Percentiles rank a stretch among this genome's conserved stretches.
phyloP scores from a whole-genome alignment of 2,329 filamentous ascomycete genomes.

The Fusarium graminum region DNA sequence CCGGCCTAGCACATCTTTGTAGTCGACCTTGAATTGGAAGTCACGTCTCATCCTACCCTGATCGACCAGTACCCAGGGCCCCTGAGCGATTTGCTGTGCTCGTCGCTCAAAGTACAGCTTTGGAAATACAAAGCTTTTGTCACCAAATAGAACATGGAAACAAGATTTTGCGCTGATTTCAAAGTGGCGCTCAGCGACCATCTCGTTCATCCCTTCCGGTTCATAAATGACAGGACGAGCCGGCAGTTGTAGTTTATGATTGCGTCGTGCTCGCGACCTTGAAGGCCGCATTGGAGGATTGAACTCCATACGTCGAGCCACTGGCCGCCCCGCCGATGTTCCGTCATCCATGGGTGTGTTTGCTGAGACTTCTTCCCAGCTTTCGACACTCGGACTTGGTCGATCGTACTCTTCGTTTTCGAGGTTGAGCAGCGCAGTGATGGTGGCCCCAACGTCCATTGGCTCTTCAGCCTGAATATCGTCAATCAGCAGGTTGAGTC shows the following conservation, averaged over 20 bases:
- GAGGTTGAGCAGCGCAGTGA: constrained; percentile 80
- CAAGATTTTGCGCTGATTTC: constrained; percentile 93
- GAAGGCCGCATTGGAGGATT: constrained; percentile 54
- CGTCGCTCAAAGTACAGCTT: constrained; percentile 87
- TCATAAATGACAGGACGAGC: constrained; percentile 84
- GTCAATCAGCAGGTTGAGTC: constrained; percentile 87
- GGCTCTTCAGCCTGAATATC: constrained; percentile 80
- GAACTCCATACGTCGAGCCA: constrained; percentile 52
- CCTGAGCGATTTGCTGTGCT: constrained; percentile 84
- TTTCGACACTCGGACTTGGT: constrained; percentile 80
- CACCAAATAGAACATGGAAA: constrained; percentile 96
- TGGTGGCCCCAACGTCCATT: constrained; percentile 75
- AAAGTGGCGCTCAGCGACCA: constrained; percentile 84
- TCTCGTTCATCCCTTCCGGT: constrained; percentile 82
- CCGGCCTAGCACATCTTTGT: constrained; percentile 73
- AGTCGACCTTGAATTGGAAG: constrained; percentile 83
- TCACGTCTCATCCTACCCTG: constrained; percentile 79
- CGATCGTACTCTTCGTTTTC: constrained; percentile 72
- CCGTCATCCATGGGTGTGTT: constrained; percentile 70
- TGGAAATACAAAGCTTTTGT: constrained; percentile 95
- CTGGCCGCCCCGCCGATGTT: constrained; percentile 57
- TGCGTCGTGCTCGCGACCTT: constrained; percentile 54
- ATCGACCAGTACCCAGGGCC: constrained; percentile 82
- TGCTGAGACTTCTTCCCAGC: constrained; percentile 86
- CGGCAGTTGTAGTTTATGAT: constrained; percentile 84